Conservation (phyloP, 2,329 filamentous ascomycete species). For the Monosporascus sp. region DNA sequence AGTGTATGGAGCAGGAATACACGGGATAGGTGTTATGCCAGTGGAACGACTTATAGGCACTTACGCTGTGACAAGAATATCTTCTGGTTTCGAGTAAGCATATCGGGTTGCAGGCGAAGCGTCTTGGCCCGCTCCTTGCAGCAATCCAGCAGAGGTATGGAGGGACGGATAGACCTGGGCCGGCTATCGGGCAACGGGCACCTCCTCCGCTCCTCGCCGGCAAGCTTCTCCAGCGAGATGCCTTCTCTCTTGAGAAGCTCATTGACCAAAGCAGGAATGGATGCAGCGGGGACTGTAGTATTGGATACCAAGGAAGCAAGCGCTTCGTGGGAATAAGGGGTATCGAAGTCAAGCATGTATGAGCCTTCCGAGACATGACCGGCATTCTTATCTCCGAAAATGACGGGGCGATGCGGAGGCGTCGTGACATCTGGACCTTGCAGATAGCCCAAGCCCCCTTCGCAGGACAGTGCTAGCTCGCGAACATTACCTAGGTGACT, state of each 20-base stretch:
- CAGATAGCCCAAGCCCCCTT: conserved; percentile 64
- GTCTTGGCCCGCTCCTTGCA: conserved; percentile 17
- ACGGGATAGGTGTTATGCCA: no score
- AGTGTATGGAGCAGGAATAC: no score
- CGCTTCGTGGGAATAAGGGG: conserved; percentile 3
- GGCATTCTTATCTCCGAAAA: conserved; percentile 24
- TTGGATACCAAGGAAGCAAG: conserved; percentile 4
- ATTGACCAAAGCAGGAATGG: background rate
- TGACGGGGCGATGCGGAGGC: conserved; percentile 27
- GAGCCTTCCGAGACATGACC: background rate
- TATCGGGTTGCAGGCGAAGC: conserved; percentile 42
- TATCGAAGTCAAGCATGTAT: background rate
- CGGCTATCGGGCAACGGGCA: conserved; percentile 3
- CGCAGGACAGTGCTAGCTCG: conserved; percentile 62
- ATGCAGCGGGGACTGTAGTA: background rate
- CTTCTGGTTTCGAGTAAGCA: conserved; percentile 57
- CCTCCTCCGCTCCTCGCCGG: conserved; percentile 1
- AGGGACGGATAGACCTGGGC: background rate
- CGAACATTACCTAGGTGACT: conserved; percentile 47
- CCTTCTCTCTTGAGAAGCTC: background rate
- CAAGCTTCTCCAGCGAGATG: background rate
- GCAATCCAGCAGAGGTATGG: background rate
- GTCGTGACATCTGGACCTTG: conserved; percentile 53
- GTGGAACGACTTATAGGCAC: background rate
- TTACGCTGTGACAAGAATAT: conserved; percentile 59